These are phyloP conservation scores for Debaryomyces prosopidis DNA, from an alignment of 805 yeast genomes.

Conservation along the genomic window DNA sequence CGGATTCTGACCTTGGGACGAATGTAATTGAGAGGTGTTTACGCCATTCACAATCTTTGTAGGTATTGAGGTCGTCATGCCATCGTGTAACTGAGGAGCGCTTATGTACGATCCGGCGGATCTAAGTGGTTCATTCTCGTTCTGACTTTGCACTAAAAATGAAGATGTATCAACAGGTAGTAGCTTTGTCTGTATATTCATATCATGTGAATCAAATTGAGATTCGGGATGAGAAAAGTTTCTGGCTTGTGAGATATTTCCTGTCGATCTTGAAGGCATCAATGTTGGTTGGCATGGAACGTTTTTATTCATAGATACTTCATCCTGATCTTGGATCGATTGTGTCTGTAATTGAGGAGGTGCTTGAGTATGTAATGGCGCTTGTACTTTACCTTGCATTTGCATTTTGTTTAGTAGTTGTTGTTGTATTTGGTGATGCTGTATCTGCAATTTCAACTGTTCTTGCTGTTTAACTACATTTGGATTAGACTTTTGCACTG, in stretches of 20 bases:
- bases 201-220: neutral
- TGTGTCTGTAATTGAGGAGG: neutral
- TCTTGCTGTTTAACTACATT: neutral
- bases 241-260: too few relatives aligned
- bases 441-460: neutral
- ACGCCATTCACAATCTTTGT: constrained; percentile 4
- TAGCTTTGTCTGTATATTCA: neutral
- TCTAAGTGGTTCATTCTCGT: neutral
- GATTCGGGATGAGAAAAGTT: neutral
- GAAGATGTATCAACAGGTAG: neutral
- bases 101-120: neutral
- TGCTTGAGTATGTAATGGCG: neutral
- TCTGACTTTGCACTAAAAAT: neutral
- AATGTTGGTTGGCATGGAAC: neutral
- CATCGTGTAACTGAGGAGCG: neutral
- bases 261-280: too few relatives aligned
- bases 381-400: neutral
- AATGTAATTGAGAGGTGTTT: neutral
- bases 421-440: neutral
- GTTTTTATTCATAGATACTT: neutral
- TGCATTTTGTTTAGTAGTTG: neutral
- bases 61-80: constrained; percentile 16
- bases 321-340: neutral
- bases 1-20: neutral
- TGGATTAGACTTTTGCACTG: constrained; percentile 18